These are phyloP conservation scores for Tricholoma hemisulphureum DNA, from an alignment of 768 basidiomycete species.

Conservation along the genomic window DNA sequence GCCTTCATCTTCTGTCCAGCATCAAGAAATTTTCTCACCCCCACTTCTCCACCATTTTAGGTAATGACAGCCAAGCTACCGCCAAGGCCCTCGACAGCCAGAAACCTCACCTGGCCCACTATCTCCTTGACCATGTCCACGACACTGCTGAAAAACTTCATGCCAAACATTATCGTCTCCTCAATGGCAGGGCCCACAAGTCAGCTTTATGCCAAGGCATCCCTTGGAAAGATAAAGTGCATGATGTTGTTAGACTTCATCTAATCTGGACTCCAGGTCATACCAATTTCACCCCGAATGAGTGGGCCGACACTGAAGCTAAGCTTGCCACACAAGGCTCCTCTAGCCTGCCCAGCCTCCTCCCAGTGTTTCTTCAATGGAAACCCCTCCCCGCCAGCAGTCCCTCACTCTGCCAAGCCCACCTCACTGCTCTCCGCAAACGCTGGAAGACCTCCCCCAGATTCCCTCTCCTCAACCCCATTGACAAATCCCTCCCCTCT, in stretches of 20 bases:
- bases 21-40: background rate
- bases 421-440: background rate
- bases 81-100: conserved; percentile 9
- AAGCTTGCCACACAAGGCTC: conserved; percentile 3
- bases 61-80: conserved; percentile 10
- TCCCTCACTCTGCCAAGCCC: conserved; percentile 11
- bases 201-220: background rate
- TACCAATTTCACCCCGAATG: conserved; percentile 7
- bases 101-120: conserved; percentile 2
- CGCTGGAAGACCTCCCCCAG: conserved; percentile 10
- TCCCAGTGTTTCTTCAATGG: background rate
- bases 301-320: conserved; percentile 6
- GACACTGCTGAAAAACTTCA: conserved; percentile 1
- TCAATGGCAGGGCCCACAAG: background rate
- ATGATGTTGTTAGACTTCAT: background rate
- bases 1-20: conserved; percentile 4
- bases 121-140: conserved; percentile 6
- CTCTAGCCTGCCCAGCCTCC: background rate
- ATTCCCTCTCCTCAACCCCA: background rate
- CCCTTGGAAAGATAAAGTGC: background rate
- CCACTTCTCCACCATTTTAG: background rate
- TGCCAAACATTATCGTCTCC: background rate
- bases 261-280: conserved; percentile 10
- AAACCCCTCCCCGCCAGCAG: conserved; percentile 14
- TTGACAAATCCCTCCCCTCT: conserved; percentile 13